These are phyloP conservation scores for Ilex asprella DNA, from an alignment of 257 asterid species.

Conservation along the genomic window DNA sequence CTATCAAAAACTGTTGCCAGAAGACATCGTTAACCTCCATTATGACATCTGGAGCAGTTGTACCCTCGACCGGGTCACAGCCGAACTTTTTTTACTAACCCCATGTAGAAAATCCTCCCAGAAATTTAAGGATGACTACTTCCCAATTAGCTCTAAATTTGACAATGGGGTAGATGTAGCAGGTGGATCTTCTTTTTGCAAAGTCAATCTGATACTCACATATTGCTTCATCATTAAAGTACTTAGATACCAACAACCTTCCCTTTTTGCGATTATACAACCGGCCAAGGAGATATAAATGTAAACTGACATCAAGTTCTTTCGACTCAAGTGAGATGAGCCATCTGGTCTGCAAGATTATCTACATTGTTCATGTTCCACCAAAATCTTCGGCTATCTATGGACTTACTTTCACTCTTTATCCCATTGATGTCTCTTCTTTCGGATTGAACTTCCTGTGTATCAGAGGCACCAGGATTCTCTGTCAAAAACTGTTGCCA, in stretches of 20 bases:
- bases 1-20: neutral
- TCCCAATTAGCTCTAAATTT: no score
- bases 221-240: no score
- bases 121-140: no score
- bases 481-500: neutral
- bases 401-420: neutral
- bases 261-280: no score
- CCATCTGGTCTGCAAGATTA: neutral
- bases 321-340: neutral
- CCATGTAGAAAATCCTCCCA: no score
- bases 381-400: neutral
- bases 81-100: no score
- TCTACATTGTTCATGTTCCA: neutral
- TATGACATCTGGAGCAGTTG: neutral
- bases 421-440: neutral
- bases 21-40: neutral
- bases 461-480: neutral
- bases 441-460: neutral
- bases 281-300: no score
- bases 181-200: no score
- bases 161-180: no score
- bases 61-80: no score
- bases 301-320: neutral
- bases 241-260: no score
- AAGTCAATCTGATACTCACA: no score